phyloP scores from a whole-genome alignment of 108 stramenopile genomes.

The Nitzschia sp. region DNA sequence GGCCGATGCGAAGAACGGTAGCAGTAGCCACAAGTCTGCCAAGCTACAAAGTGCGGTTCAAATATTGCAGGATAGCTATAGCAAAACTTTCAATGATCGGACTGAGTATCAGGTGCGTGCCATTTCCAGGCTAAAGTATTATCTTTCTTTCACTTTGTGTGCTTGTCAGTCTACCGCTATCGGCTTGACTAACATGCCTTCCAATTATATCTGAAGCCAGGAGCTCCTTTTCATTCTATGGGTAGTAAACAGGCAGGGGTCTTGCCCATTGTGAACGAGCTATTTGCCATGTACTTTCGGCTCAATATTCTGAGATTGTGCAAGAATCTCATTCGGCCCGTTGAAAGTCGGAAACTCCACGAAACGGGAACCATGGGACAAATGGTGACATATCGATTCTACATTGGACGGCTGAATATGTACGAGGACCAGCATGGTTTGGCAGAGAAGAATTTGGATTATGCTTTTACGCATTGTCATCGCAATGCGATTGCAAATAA shows the following conservation, averaged over 20 bases:
- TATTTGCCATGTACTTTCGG: constrained; percentile 93
- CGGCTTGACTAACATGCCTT: no score
- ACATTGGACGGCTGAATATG: constrained; percentile 88
- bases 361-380: constrained; percentile 78
- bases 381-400: constrained; percentile 92
- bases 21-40: constrained; percentile 33
- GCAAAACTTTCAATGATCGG: constrained; percentile 85
- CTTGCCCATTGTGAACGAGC: constrained; percentile 84
- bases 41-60: constrained; percentile 79
- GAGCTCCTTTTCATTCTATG: constrained; percentile 38
- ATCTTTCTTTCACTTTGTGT: background rate
- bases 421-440: constrained; percentile 92
- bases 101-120: constrained; percentile 53
- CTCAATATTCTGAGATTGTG: constrained; percentile 93
- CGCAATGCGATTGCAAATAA: constrained; percentile 68
- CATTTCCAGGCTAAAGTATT: background rate
- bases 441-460: constrained; percentile 87
- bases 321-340: constrained; percentile 86
- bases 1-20: constrained; percentile 16
- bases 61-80: constrained; percentile 75
- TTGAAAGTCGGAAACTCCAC: constrained; percentile 70
- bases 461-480: constrained; percentile 87
- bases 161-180: no score
- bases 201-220: constrained; percentile 12
- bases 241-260: constrained; percentile 87